Evolutionary conservation across 192 early-diverging fungal genomes (phyloP), one percentile per base, ranked within the genome.

Genomic region (Rhizoclosmatium sp.): DNA sequence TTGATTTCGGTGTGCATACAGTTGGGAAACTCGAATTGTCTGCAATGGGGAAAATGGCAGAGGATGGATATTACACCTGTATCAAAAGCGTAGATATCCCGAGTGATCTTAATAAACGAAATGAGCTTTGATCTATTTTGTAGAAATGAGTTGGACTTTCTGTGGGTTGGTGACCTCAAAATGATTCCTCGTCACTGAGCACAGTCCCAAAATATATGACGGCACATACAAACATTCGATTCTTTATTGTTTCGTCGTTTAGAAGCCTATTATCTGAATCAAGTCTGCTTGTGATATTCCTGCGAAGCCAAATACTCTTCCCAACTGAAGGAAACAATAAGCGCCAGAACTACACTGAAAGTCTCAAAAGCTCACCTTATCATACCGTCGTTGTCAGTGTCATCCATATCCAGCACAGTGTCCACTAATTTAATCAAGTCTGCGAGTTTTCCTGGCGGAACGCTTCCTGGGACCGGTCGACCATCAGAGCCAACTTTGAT

Each of bases 401-500:
- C 94, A 71, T 94, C 93, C 74, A 94, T 91, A 31, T 78, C 83
- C 64, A 95, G 82, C 42, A 91, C 91, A 81, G 92, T 90, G 78
- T 94, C 93, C 48, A 94, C 87, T 88, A 92, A 88, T 4, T 87
- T 83, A 62, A 85, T 84, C 45, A 94, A 78, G 45, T 92, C 88
- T 23, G 83, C 67, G 4, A 76, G 61, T 7, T 44, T 31, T 3
- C 16, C 14, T 44, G 60, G 39, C 48, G 61, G 40, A 3, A 44
- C 19, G 23, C 41, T 64, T 16, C 54, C 64, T 12, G 9, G 10
- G 0, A 41, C 47, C 2, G 75, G 72, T 31, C 59, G 46, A 39
- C 65, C 76, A 51, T 69, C 76, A 3, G 31, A 39, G 2, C 72
- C 72, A 3, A 75, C 72, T n/a, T 40, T 64, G 14, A 62, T 10